Evolutionary conservation across 2,329 filamentous ascomycete species (phyloP), one percentile per base, ranked within the genome.

Genomic region (Ascochyta rabiei): DNA sequence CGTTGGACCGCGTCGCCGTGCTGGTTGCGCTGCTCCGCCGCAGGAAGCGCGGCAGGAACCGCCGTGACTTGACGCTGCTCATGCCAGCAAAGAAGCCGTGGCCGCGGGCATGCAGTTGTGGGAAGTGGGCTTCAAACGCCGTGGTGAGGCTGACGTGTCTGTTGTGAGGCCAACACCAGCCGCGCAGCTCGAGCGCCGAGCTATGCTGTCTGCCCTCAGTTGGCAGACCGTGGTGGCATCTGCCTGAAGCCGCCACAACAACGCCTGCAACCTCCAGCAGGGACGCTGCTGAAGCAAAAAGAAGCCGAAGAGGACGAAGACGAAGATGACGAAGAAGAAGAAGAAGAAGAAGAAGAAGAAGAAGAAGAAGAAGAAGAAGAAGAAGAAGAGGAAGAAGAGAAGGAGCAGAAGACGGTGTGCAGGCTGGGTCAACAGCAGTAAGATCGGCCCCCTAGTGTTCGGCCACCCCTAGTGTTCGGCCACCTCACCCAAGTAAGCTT

Each of bases 31-130:
- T 71, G 60, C 59, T 62, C 18, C 68, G 44, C n/a, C 71, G 61
- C 53, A 70, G 56, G 35, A 54, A 73, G 59, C 62, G 69, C 68
- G 49, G 60, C 39, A 34, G 70, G 67, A 49, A 66, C 55, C 74
- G 62, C 13, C 70, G 62, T 38, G 69, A 64, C 65, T 73, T 74
- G 62, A 72, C 64, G 60, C 66, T 71, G 57, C 67, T 68, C 72
- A 73, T 74, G 35, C 61, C 66, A 26, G 60, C 63, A 40, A 65
- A 51, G 43, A 69, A 56, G 57, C 60, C 50, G 46, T 59, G 57
- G 40, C 59, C 38, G 56, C 56, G 62, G 50, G 65, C 62, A 62
- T 61, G 57, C 58, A 62, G 33, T 48, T 38, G 42, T 10, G 42
- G 30, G 35, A 28, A 31, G 31, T 21, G 43, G 26, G 23, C 19